Base-by-base conservation (phyloP, 768 basidiomycete genomes). In the Sporobolomyces pararoseus region DNA sequence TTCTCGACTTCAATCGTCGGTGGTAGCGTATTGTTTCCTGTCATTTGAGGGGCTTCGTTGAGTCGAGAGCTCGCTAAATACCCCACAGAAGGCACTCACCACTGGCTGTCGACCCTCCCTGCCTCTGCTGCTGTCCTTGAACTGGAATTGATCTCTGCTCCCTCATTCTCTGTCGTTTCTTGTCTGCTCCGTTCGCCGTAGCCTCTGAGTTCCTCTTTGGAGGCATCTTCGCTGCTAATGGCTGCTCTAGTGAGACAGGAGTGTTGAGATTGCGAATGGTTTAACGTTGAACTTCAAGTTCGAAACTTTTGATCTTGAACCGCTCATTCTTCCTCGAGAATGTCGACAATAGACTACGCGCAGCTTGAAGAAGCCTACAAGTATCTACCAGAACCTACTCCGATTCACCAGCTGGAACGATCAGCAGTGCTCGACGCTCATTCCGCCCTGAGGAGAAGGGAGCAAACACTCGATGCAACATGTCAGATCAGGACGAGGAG, bases 1-100 rank as follows among this genome's bases (percentile, higher is more conserved):
- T 85, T 87, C 77, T 95, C 93, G 29, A 95, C 88, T 75, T 94
- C 89, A 63, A 98, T 59, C 5, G 65, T 69, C 5, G 72, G 57
- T 4, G 72, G 72, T 1, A 73, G 39, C 12, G 42, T 52, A 0
- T 34, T 27, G 63, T 70, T 73, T 37, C 72, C 72, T 73, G n/a
- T n/a, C n/a, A n/a, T n/a, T n/a, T n/a, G n/a, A n/a, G n/a, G n/a
- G n/a, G n/a, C n/a, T n/a, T n/a, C n/a, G n/a, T n/a, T n/a, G n/a
- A n/a, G n/a, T n/a, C n/a, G n/a, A n/a, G n/a, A n/a, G n/a, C n/a
- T n/a, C n/a, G n/a, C n/a, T n/a, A n/a, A n/a, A n/a, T n/a, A n/a
- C n/a, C n/a, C 39, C 39, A 10, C 27, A 27, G 32, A 31, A 7
- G 10, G 9, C 3, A 52, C 65, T 6, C 39, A 73, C 71, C 71